Percentiles rank a stretch among this genome's conserved stretches.
Evolutionary conservation across 805 yeast species (phyloP).

Genomic region (Wickerhamomyces silvicola): DNA sequence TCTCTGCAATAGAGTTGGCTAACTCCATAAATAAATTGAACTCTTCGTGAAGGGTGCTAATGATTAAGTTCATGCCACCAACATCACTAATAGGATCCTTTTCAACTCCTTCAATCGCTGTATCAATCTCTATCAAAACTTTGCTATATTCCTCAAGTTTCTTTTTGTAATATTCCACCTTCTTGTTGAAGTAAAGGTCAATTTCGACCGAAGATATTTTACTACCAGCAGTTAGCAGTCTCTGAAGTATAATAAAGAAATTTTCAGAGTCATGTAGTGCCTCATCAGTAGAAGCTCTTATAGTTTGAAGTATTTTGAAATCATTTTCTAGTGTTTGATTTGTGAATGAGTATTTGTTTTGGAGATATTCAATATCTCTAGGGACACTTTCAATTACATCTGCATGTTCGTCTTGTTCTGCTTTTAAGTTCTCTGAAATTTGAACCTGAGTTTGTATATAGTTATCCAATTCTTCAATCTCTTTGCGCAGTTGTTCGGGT

Average conservation of each 20-base stretch:
- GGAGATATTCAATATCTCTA: conserved; percentile 59
- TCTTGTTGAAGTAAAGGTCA: conserved; percentile 48
- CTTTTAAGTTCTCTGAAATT: conserved; percentile 60
- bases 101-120: conserved; percentile 56
- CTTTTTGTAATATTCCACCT: conserved; percentile 27
- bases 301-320: conserved; percentile 36
- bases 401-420: conserved; percentile 55
- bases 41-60: conserved; percentile 60
- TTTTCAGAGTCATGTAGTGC: conserved; percentile 41
- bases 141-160: conserved; percentile 46
- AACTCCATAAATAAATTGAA: conserved; percentile 67
- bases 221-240: conserved; percentile 46
- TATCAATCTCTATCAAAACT: conserved; percentile 47
- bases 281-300: conserved; percentile 37
- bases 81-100: conserved; percentile 37
- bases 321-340: conserved; percentile 55
- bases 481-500: conserved; percentile 63
- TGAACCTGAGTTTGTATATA: conserved; percentile 70
- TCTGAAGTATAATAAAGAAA: conserved; percentile 47
- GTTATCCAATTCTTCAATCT: conserved; percentile 62
- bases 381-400: conserved; percentile 66
- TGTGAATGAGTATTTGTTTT: conserved; percentile 53
- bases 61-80: conserved; percentile 42
- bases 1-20: conserved; percentile 66
- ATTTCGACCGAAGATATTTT: conserved; percentile 50